Conservation (phyloP, 2,329 filamentous ascomycete species). For the Fonsecaea pedrosoi region DNA sequence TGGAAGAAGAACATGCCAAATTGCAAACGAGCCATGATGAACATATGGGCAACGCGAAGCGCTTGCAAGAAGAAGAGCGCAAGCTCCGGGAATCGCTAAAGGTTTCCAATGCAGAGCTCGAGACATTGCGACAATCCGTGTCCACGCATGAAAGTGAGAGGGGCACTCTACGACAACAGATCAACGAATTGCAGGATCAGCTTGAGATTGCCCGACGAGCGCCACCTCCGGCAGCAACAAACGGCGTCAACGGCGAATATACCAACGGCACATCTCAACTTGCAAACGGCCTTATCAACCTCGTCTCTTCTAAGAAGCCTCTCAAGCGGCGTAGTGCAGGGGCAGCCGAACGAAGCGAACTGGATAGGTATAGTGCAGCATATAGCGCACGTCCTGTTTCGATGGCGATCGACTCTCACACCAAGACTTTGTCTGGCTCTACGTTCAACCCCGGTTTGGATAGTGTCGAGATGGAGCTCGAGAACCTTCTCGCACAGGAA, state of each 20-base stretch:
- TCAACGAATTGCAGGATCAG: constrained; percentile 89
- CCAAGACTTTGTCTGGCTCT: constrained; percentile 74
- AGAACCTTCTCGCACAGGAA: constrained; percentile 91
- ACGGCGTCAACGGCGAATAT: constrained; percentile 60
- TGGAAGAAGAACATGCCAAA: constrained; percentile 96
- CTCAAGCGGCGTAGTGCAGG: constrained; percentile 87
- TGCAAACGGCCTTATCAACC: constrained; percentile 85
- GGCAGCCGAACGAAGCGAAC: constrained; percentile 75
- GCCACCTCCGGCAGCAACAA: constrained; percentile 66
- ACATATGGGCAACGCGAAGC: constrained; percentile 86
- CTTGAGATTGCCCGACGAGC: constrained; percentile 83
- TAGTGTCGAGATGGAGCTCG: constrained; percentile 92
- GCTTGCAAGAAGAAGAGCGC: constrained; percentile 92
- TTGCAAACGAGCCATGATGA: constrained; percentile 89
- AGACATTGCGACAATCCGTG: constrained; percentile 76
- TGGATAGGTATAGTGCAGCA: constrained; percentile 87
- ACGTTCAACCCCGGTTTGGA: constrained; percentile 82
- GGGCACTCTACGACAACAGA: constrained; percentile 80
- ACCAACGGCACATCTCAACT: constrained; percentile 66
- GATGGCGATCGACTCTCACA: constrained; percentile 79
- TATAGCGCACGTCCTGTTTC: constrained; percentile 96
- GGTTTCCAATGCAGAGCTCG: constrained; percentile 78
- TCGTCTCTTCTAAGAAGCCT: constrained; percentile 95
- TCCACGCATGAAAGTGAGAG: constrained; percentile 84
- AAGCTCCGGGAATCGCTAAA: constrained; percentile 82